Evolutionary conservation across 2,329 filamentous ascomycete species (phyloP).

Genomic region (Fusarium incarnatum): DNA sequence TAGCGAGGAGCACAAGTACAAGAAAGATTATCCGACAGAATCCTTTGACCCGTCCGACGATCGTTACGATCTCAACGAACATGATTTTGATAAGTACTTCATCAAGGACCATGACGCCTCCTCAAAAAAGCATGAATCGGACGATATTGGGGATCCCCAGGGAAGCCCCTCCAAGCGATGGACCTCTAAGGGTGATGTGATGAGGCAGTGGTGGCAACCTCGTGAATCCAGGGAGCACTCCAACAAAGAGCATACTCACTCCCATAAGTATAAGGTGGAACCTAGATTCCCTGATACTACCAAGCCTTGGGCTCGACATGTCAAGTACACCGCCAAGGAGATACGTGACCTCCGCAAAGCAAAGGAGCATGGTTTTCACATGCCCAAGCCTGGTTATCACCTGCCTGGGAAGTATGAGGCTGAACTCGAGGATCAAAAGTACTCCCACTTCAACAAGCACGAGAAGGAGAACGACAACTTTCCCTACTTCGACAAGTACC

Average conservation of each 20-base stretch:
- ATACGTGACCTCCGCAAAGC: background rate
- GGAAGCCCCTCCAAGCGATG: background rate
- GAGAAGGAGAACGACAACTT: background rate
- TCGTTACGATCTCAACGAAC: background rate
- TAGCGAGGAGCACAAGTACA: background rate
- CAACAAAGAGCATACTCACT: background rate
- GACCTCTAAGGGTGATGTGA: background rate
- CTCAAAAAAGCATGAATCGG: background rate
- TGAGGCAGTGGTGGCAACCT: background rate
- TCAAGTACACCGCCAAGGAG: background rate
- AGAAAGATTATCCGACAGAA: background rate
- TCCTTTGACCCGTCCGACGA: background rate
- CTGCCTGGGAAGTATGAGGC: background rate
- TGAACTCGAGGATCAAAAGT: background rate
- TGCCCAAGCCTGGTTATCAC: background rate
- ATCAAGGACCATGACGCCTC: background rate
- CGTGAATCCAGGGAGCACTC: background rate
- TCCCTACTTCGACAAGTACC: background rate
- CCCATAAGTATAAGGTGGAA: background rate
- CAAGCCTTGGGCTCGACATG: too few relatives aligned
- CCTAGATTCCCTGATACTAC: background rate
- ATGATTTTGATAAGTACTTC: background rate
- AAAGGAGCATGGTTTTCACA: background rate
- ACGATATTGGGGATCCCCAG: background rate
- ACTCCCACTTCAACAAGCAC: background rate